A percentile compares a stretch with the other conserved stretches of the same genome.
These are phyloP conservation scores for Leccinum aurantiacum DNA, from an alignment of 768 basidiomycete species.

Conservation along the genomic window DNA sequence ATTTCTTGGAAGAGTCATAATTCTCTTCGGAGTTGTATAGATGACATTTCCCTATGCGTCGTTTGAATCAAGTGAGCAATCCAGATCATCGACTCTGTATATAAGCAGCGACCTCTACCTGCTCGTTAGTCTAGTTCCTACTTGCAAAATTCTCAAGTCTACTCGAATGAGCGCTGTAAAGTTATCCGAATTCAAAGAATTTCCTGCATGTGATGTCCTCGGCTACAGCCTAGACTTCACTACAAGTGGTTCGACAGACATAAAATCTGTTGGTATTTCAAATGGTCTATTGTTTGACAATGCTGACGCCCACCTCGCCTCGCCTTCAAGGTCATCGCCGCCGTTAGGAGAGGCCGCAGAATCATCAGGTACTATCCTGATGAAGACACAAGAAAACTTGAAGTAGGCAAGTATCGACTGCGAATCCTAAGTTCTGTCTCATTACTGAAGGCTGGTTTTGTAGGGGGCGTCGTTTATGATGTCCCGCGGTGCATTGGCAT, in stretches of 20 bases:
- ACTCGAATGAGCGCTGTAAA: background rate
- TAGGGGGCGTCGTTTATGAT: constrained; percentile 2
- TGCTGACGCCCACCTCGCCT: background rate
- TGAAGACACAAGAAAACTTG: background rate
- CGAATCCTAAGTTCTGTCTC: background rate
- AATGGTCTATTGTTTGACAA: background rate
- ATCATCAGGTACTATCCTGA: background rate
- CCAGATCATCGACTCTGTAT: background rate
- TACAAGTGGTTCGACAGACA: constrained; percentile 1
- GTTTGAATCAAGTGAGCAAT: background rate
- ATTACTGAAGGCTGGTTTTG: background rate
- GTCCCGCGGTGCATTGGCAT: constrained; percentile 4
- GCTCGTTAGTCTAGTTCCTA: background rate
- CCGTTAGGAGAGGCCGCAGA: background rate
- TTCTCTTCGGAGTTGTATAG: background rate
- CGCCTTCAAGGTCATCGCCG: background rate
- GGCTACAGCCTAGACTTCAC: constrained; percentile 10
- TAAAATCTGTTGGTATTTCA: constrained; percentile 2
- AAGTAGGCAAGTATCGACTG: background rate
- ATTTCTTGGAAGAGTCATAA: background rate
- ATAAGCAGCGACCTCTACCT: background rate
- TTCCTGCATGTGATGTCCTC: constrained; percentile 4
- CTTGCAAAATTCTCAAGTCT: background rate
- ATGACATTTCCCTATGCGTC: background rate
- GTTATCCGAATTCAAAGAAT: constrained; percentile 1